Base-by-base conservation (phyloP, 768 basidiomycete genomes). In the Hortiboletus flavorubellus region DNA sequence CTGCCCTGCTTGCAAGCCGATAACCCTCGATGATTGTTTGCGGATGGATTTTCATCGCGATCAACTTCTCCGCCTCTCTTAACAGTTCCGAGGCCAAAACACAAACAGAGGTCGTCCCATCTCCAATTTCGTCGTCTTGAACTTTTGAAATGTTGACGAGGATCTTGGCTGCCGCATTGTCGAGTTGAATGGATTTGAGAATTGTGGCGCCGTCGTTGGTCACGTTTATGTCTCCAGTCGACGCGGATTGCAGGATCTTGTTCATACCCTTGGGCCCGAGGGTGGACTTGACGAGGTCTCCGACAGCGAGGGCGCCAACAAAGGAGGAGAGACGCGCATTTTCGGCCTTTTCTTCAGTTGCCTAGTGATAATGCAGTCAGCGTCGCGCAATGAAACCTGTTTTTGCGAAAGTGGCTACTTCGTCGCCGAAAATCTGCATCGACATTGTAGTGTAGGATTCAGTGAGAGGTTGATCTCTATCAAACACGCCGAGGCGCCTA, bases 261-360 rank as follows among this genome's bases (percentile, higher is more conserved):
- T 98, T 98, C 96, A 98, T 99, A 52, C 97, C 97, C 73, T 99
- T 98, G 23, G 97, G 97, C 9, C 97, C 97, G 3, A 99, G 82
- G 8, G 97, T 99, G 1, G 94, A 96, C 76, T 98, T 98, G 66
- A 99, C 96, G 61, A 99, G 85, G 76, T 99, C 97, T 41, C 97
- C 97, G 34, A 99, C 81, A 0, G 97, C 97, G 63, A 97, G 85
- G 7, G 97, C 96, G 34, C 97, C 97, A 51, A 99, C 91, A 72
- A 99, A 99, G 4, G 93, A 96, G 4, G 94, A 94, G 61, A 99
- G 86, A 73, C 96, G 92, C 70, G 96, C 96, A 80, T 94, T 93
- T 77, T 98, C 95, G 18, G 93, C 94, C 71, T 93, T 91, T 76
- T 98, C 96, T 76, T 98, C 89, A 8, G 87, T 89, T 37, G 89